These are phyloP conservation scores for Fusarium pseudograminearum DNA, from an alignment of 2,329 filamentous ascomycete genomes.

Conservation along the genomic window DNA sequence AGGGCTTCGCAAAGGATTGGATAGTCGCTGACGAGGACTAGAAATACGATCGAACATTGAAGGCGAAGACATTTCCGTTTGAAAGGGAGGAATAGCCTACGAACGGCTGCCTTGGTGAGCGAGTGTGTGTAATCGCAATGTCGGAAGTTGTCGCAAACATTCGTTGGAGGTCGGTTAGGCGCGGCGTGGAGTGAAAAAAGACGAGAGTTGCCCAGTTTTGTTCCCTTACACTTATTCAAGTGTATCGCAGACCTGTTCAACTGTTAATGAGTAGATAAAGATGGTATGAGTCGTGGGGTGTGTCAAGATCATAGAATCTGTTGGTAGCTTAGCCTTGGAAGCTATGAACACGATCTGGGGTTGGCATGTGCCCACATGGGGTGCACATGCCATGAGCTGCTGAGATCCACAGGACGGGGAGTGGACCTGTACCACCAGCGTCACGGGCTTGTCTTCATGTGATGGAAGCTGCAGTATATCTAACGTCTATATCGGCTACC, in stretches of 20 bases:
- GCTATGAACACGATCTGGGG: conserved; percentile 34
- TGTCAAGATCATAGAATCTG: conserved; percentile 19
- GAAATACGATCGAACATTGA: conserved; percentile 48
- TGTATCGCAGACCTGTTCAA: too few species aligned
- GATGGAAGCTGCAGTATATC: conserved; percentile 6
- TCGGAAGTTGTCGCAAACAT: conserved; percentile 22
- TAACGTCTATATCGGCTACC: not conserved
- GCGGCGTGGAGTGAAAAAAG: conserved; percentile 1
- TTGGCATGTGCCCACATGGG: conserved; percentile 41
- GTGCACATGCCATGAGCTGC: conserved; percentile 41
- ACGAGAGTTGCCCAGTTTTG: not conserved
- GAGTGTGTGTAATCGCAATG: conserved; percentile 7
- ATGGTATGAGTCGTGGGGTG: not conserved
- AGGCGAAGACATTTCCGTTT: conserved; percentile 45
- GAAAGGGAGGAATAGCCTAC: not conserved
- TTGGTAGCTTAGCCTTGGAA: conserved; percentile 15
- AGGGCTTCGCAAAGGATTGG: conserved; percentile 47
- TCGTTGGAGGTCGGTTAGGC: conserved; percentile 20
- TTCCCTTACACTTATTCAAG: conserved; percentile 4
- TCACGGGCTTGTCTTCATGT: conserved; percentile 38
- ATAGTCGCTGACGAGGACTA: conserved; percentile 41
- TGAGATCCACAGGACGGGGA: conserved; percentile 35
- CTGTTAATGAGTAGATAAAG: not conserved
- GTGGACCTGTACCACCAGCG: conserved; percentile 29
- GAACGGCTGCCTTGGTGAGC: not conserved